Percentiles rank a stretch among this genome's conserved stretches.
Conservation (phyloP, 176 grass and related monocot genomes). For the Musa acuminata region DNA sequence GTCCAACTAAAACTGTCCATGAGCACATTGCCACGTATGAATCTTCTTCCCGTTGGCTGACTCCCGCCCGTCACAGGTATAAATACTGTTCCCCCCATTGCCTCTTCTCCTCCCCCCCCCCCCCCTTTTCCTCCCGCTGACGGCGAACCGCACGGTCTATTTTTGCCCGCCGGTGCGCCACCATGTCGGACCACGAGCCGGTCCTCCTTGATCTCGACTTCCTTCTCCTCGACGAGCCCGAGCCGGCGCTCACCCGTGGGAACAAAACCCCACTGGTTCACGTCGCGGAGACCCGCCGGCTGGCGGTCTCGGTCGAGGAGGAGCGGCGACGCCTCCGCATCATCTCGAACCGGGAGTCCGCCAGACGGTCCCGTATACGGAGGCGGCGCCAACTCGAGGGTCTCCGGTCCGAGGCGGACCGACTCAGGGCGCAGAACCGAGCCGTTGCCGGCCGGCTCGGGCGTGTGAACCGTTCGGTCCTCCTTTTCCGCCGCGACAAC, state of each 20-base stretch:
- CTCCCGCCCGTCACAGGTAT: not conserved
- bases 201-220: not conserved
- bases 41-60: not conserved
- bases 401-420: not conserved
- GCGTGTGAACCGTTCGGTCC: not conserved
- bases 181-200: not conserved
- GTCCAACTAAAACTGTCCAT: no score
- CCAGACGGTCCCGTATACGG: not conserved
- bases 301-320: not conserved
- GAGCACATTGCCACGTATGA: not conserved
- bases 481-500: conserved; percentile 9
- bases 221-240: not conserved
- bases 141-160: not conserved
- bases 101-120: not conserved
- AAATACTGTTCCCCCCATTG: not conserved
- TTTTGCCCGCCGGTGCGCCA: not conserved
- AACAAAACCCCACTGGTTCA: not conserved
- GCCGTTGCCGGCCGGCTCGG: not conserved
- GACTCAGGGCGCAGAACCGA: not conserved
- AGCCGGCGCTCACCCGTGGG: not conserved
- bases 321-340: conserved; percentile 10
- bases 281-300: no score
- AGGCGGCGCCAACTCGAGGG: not conserved
- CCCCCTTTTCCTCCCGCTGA: not conserved
- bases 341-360: conserved; percentile 16